phyloP scores from a whole-genome alignment of 306 rosid species.

The Trichosanthes truncata region DNA sequence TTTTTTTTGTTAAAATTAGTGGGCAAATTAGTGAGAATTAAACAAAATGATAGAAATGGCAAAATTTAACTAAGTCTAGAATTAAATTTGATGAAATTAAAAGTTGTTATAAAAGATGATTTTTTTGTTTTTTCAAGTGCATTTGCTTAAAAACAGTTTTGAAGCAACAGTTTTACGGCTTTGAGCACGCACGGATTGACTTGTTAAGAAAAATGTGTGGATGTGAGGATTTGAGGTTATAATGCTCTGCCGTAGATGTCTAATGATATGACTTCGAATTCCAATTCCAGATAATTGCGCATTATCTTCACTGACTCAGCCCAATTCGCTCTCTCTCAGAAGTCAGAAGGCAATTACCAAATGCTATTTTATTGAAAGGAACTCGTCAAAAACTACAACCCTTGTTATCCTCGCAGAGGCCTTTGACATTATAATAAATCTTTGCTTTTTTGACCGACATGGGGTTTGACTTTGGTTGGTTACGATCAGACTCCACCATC shows the following conservation, averaged over 20 bases:
- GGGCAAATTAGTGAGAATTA: too few relatives aligned
- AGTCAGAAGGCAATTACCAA: background rate
- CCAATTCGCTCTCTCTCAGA: background rate
- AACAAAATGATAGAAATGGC: too few relatives aligned
- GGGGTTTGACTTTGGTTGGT: background rate
- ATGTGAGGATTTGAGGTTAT: background rate
- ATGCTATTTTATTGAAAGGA: background rate
- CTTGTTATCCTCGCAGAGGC: too few relatives aligned
- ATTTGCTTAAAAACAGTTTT: background rate
- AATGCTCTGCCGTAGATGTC: background rate
- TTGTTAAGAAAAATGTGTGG: background rate
- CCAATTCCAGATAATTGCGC: background rate
- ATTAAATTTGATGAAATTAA: too few relatives aligned
- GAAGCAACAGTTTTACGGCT: too few relatives aligned
- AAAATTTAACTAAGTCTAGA: too few relatives aligned
- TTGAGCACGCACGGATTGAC: background rate
- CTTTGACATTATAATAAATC: too few relatives aligned
- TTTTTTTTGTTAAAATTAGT: too few relatives aligned
- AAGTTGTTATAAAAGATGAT: too few relatives aligned
- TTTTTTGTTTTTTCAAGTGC: too few relatives aligned
- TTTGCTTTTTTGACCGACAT: background rate
- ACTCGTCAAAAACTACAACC: background rate
- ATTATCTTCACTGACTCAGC: background rate
- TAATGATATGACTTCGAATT: background rate
- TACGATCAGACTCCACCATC: background rate